A percentile compares a stretch with the other conserved stretches of the same genome.
These are phyloP conservation scores for Fonsecaea pugnacius DNA, from an alignment of 2,329 filamentous ascomycete genomes.

Conservation along the genomic window DNA sequence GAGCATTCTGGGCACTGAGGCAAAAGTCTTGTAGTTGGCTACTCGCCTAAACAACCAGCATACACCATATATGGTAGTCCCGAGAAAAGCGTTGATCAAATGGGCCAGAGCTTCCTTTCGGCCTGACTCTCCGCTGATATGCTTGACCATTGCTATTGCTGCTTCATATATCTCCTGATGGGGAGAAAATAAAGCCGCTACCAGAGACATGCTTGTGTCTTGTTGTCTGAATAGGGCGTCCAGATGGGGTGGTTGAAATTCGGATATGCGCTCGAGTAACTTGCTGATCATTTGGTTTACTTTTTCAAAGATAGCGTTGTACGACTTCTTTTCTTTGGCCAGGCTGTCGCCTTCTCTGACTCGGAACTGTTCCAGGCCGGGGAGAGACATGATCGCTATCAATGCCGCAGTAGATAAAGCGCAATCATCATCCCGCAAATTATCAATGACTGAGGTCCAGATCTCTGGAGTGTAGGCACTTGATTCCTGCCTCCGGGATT, in stretches of 20 bases:
- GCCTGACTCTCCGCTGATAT: conserved; percentile 71
- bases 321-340: conserved; percentile 64
- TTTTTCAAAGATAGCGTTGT: conserved; percentile 73
- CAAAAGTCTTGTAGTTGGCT: conserved; percentile 61
- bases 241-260: conserved; percentile 73
- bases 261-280: conserved; percentile 77
- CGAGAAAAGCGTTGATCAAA: conserved; percentile 62
- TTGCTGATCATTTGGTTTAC: conserved; percentile 68
- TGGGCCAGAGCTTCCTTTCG: conserved; percentile 65
- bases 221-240: conserved; percentile 70
- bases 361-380: conserved; percentile 75
- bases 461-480: conserved; percentile 73
- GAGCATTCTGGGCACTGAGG: conserved; percentile 63
- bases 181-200: conserved; percentile 80
- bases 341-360: conserved; percentile 48
- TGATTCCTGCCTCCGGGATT: conserved; percentile 67
- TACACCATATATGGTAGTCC: conserved; percentile 61
- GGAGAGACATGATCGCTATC: conserved; percentile 69
- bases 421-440: conserved; percentile 69
- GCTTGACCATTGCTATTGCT: conserved; percentile 80
- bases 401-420: conserved; percentile 76
- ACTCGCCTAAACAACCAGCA: conserved; percentile 62
- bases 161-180: conserved; percentile 79
- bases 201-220: conserved; percentile 71
- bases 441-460: conserved; percentile 75